Base-by-base conservation (phyloP, 2,329 filamentous ascomycete genomes). In the Pseudohalonectria lignicola region DNA sequence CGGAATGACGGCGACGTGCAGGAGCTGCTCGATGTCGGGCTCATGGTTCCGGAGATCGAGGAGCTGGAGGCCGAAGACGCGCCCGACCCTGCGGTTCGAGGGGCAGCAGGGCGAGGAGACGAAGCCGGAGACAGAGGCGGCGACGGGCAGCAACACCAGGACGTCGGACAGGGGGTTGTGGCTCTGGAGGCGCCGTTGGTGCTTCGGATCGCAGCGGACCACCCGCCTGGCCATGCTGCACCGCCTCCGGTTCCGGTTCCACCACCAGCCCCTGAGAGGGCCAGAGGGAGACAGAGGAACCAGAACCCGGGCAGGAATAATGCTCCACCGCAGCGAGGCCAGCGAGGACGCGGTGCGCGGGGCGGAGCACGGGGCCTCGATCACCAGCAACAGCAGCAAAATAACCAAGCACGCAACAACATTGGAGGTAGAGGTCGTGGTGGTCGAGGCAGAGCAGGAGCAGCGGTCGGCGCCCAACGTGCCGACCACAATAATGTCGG, bases 111-210 rank as follows among this genome's bases (percentile, higher is more conserved):
- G 49, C 20, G 44, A 35, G 39, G 45, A 39, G 28, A 30, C 34
- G 18, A 33, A 37, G 34, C 25, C 30, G 30, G 18, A 26, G n/a
- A 18, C n/a, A 37, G 30, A 34, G 39, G 32, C 28, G 47, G 20
- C 13, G 41, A 26, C n/a, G 42, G 40, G 15, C 45, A 43, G 40
- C 39, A 38, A 37, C 47, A 41, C 30, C 50, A 47, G 32, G 46
- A 49, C 41, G 55, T 50, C 43, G 53, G 29, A 11, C 21, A 32
- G 26, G 21, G 29, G 8, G 30, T 52, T 15, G 62, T 76, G n/a
- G 71, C 67, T 31, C 66, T 67, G 3, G 72, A 76, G 48, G 72
- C 67, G 1, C 72, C 72, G 4, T 62, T 76, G 10, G 70, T 76
- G 11, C 63, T 76, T 21, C 63, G 72, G 21, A 67, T 76, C 20